Conservation (phyloP, 2,329 filamentous ascomycete genomes). For the Nannizziopsis barbatae region DNA sequence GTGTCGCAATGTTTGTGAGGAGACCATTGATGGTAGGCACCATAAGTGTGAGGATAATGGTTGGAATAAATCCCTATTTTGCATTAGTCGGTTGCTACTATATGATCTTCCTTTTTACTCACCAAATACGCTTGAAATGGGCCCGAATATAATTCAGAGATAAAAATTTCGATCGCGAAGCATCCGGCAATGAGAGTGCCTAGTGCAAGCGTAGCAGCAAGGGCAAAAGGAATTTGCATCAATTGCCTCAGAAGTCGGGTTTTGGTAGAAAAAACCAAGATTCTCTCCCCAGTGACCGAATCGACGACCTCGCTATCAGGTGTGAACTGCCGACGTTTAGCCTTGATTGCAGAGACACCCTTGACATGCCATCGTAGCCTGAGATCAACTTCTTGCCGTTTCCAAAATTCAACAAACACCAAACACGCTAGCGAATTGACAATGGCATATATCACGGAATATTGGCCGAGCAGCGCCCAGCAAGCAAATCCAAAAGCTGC, state of each 20-base stretch:
- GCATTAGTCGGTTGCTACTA: background rate
- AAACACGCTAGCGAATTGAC: conserved; percentile 76
- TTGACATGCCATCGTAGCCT: conserved; percentile 80
- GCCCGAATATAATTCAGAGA: conserved; percentile 84
- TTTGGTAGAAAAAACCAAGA: conserved; percentile 62
- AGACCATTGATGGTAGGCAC: conserved; percentile 67
- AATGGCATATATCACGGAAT: conserved; percentile 69
- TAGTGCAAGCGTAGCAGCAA: conserved; percentile 59
- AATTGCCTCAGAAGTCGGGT: conserved; percentile 68
- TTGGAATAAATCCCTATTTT: conserved; percentile 68
- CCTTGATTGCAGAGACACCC: conserved; percentile 70
- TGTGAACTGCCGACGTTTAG: conserved; percentile 62
- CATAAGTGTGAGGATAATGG: conserved; percentile 68
- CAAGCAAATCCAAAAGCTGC: conserved; percentile 63
- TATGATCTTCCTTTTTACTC: conserved; percentile 24
- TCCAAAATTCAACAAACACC: conserved; percentile 91
- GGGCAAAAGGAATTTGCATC: conserved; percentile 72
- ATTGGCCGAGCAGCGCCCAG: conserved; percentile 75
- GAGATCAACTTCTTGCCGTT: conserved; percentile 78
- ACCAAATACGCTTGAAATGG: conserved; percentile 77
- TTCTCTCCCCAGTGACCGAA: conserved; percentile 66
- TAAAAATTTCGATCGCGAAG: conserved; percentile 90
- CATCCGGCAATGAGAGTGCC: conserved; percentile 74
- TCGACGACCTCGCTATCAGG: conserved; percentile 69
- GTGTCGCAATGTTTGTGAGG: conserved; percentile 64